phyloP scores from a whole-genome alignment of 2,329 filamentous ascomycete genomes.

The Chalaropsis ovoidea region DNA sequence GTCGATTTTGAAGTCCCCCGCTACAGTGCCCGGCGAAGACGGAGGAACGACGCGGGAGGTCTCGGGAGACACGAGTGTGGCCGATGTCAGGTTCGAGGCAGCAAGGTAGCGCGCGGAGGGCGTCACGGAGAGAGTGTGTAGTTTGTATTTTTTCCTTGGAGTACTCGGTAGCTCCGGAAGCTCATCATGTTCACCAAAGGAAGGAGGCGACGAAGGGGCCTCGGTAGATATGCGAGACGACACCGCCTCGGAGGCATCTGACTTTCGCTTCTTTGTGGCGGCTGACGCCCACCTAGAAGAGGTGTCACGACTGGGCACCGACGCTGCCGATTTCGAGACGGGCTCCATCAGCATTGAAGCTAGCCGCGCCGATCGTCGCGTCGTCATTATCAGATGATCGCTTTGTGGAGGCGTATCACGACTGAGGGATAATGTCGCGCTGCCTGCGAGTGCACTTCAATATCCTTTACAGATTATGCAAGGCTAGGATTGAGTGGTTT shows the following conservation, averaged over 20 bases:
- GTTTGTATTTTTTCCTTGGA: conserved; percentile 29
- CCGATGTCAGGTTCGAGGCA: conserved; percentile 56
- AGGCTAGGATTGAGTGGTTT: not conserved
- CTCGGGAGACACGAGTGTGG: conserved; percentile 59
- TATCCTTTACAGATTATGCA: not conserved
- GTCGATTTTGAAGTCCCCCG: not conserved
- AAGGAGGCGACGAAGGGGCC: not conserved
- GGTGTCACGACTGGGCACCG: not conserved
- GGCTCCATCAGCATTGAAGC: conserved; percentile 10
- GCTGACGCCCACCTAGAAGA: not conserved
- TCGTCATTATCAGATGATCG: conserved; percentile 1
- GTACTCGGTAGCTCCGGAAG: conserved; percentile 13
- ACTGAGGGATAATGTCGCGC: not conserved
- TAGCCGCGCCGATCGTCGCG: conserved; percentile 17
- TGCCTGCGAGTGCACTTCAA: not conserved
- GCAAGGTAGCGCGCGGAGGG: conserved; percentile 46
- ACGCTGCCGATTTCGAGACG: not conserved
- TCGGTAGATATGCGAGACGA: not conserved
- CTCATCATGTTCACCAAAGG: not conserved
- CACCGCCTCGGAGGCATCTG: not conserved
- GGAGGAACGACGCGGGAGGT: conserved; percentile 52
- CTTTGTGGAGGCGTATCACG: not conserved
- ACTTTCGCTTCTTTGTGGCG: not conserved
- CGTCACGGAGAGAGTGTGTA: conserved; percentile 31
- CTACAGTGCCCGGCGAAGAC: conserved; percentile 1